Conservation (phyloP, 768 basidiomycete species). For the Xanthoconium stramineum region DNA sequence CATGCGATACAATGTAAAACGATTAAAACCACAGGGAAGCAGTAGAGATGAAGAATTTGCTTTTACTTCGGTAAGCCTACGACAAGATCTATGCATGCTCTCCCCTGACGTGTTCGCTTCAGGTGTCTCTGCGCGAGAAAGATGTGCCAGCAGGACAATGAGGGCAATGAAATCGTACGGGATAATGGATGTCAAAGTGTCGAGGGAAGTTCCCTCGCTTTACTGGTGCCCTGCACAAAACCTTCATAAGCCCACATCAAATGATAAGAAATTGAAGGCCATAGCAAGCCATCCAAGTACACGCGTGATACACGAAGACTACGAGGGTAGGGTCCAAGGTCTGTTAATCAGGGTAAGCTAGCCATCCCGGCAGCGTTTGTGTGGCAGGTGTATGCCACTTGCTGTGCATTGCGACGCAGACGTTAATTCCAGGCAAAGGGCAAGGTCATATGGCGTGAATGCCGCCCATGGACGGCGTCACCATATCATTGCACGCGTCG, state of each 20-base stretch:
- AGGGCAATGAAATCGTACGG: conserved; percentile 8
- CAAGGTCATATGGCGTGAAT: too few species aligned
- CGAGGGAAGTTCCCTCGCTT: conserved; percentile 14
- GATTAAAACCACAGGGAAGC: too few species aligned
- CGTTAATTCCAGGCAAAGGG: not conserved
- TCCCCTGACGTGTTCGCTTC: too few species aligned
- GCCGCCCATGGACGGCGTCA: not conserved
- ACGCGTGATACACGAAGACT: not conserved
- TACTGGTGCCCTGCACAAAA: not conserved
- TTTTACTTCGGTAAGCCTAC: too few species aligned
- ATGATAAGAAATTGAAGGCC: not conserved
- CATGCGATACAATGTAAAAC: too few species aligned
- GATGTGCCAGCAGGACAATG: conserved; percentile 6
- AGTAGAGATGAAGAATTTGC: too few species aligned
- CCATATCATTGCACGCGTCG: too few species aligned
- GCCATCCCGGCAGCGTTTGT: not conserved
- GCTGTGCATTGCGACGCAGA: not conserved
- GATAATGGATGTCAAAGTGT: conserved; percentile 18
- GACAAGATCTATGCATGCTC: conserved; percentile 6
- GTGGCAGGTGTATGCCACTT: too few species aligned
- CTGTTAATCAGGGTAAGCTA: not conserved
- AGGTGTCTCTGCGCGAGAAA: conserved; percentile 21
- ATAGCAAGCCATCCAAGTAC: not conserved
- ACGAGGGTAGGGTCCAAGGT: not conserved
- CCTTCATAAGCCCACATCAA: not conserved